Base-by-base conservation (phyloP, 2,329 filamentous ascomycete species). In the Ploettnerulaceae sp. region DNA sequence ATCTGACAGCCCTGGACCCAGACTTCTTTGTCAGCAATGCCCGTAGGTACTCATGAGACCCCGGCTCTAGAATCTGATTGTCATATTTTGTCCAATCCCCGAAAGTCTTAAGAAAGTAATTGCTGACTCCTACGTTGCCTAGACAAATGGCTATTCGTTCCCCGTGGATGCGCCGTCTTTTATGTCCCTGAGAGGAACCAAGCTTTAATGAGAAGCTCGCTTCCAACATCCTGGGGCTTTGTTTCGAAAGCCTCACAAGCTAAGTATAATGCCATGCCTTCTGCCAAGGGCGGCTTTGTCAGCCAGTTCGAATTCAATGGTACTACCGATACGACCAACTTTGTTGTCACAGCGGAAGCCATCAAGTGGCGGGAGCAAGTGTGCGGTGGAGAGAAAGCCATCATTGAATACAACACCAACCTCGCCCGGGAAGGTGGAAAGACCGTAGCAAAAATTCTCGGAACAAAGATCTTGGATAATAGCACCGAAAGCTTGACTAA, bases 101-200 rank as follows among this genome's bases (percentile, higher is more conserved):
- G n/a, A n/a, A n/a, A n/a, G n/a, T n/a, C n/a, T n/a, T n/a, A n/a
- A n/a, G n/a, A n/a, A n/a, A n/a, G n/a, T n/a, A n/a, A n/a, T n/a
- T n/a, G n/a, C n/a, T n/a, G n/a, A n/a, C n/a, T n/a, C n/a, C n/a
- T n/a, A n/a, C n/a, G n/a, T n/a, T n/a, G n/a, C n/a, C n/a, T n/a
- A n/a, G n/a, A 95, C 70, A 95, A 95, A 71, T 97, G 91, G 91
- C 79, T 96, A 6, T 82, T 80, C 60, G 78, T 80, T 0, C 91
- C 90, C 1, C 81, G 90, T 24, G 84, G 83, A 12, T 89, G 85
- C 62, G 89, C 89, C 2, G 71, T 93, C 3, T 78, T 96, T 54
- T 85, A 94, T 66, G 86, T 93, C 1, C 86, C 89, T 0, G 49
- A 72, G 14, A 75, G 84, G 17, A 89, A 94, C 64, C 91, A 96